phyloP scores from a whole-genome alignment of 768 basidiomycete species.

The Trametes gibbosa region DNA sequence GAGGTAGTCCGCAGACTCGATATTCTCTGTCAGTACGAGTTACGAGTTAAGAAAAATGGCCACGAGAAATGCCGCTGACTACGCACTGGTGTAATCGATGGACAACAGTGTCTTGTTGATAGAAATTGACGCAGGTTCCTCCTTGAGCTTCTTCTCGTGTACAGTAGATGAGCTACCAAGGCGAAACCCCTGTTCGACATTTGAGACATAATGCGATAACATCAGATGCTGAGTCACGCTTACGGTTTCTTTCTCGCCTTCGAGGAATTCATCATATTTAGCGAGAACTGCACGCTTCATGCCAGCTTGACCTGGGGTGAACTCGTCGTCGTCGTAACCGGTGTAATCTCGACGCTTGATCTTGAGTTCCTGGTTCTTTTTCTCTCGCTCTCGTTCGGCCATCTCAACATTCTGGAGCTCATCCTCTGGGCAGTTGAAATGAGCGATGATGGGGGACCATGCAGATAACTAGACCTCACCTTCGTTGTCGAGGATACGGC shows the following conservation, averaged over 20 bases:
- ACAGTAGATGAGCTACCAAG: constrained; percentile 60
- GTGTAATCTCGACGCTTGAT: constrained; percentile 89
- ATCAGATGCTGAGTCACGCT: constrained; percentile 20
- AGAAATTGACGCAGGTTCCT: constrained; percentile 50
- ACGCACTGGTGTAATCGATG: constrained; percentile 89
- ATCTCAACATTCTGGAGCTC: constrained; percentile 95
- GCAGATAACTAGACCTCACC: constrained; percentile 43
- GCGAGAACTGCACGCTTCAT: constrained; percentile 79
- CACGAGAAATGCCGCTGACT: no score
- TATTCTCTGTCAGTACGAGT: constrained; percentile 58
- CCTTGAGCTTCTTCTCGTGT: constrained; percentile 33
- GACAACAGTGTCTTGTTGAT: constrained; percentile 80
- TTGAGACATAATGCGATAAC: constrained; percentile 6
- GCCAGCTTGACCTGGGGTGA: constrained; percentile 69
- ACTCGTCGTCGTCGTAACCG: constrained; percentile 96
- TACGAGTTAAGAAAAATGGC: background rate
- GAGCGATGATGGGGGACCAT: background rate
- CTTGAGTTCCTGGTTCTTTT: constrained; percentile 81
- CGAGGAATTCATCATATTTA: constrained; percentile 92
- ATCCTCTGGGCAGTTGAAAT: constrained; percentile 64
- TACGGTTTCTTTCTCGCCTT: constrained; percentile 70
- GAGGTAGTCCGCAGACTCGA: constrained; percentile 83
- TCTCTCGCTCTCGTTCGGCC: constrained; percentile 80
- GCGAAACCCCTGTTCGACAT: constrained; percentile 68
- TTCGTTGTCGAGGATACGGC: constrained; percentile 92